Evolutionary conservation across 2,329 filamentous ascomycete species (phyloP).

Genomic region (Pseudogymnoascus verrucosus): DNA sequence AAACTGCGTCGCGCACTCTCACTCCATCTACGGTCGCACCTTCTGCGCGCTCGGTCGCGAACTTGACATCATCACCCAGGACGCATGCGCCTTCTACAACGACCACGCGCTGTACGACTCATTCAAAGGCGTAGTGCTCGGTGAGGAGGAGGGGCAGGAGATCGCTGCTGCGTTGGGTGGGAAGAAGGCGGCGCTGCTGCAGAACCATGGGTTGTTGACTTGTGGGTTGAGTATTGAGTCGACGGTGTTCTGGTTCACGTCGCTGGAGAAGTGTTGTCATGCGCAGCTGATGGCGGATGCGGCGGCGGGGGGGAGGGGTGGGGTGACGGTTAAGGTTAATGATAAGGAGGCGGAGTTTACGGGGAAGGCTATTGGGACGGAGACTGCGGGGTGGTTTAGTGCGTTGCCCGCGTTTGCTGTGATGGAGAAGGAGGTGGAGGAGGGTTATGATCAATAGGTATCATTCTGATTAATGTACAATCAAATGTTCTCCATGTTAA

Average conservation of each 20-base stretch:
- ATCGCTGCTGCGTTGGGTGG: constrained; percentile 40
- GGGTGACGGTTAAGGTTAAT: constrained; percentile 56
- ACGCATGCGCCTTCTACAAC: constrained; percentile 45
- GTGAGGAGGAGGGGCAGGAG: constrained; percentile 40
- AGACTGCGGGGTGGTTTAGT: constrained; percentile 59
- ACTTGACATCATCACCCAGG: constrained; percentile 52
- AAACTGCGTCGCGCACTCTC: constrained; percentile 49
- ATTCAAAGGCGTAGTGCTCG: constrained; percentile 46
- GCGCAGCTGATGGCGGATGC: constrained; percentile 48
- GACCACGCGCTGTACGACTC: constrained; percentile 32
- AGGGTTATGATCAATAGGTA: constrained; percentile 1
- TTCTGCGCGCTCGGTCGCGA: constrained; percentile 54
- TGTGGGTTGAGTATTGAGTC: constrained; percentile 42
- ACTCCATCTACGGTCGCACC: constrained; percentile 50
- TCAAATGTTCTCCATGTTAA: neutral
- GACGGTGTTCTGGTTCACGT: constrained; percentile 47
- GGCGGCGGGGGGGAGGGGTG: constrained; percentile 53
- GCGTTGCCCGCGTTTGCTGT: constrained; percentile 66
- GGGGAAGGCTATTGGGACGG: constrained; percentile 54
- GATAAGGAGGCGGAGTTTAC: constrained; percentile 63
- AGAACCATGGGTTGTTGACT: constrained; percentile 48
- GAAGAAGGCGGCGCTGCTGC: constrained; percentile 45
- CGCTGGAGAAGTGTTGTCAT: constrained; percentile 41
- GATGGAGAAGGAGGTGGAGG: constrained; percentile 45
- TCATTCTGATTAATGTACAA: neutral